These are phyloP conservation scores for Phytophthora ohioensis DNA, from an alignment of 352 stramenopile species.

Conservation along the genomic window DNA sequence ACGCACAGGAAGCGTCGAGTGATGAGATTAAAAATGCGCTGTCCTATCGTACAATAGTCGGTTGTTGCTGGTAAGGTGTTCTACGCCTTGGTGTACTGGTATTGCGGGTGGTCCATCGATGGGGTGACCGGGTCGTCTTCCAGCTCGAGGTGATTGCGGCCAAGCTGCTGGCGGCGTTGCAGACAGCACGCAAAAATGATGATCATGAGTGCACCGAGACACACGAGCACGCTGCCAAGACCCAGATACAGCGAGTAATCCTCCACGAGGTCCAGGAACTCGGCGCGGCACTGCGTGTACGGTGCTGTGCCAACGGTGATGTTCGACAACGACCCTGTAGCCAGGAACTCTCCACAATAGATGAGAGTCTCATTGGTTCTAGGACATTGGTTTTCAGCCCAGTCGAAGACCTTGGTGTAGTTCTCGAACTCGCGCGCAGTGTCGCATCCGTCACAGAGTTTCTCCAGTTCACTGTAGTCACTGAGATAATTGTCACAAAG, in stretches of 20 bases:
- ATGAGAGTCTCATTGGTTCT: constrained; percentile 54
- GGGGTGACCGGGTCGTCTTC: constrained; percentile 29
- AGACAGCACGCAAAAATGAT: constrained; percentile 57
- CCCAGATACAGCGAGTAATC: constrained; percentile 51
- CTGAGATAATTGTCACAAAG: constrained; percentile 61
- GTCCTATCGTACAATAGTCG: constrained; percentile 29
- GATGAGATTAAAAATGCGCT: background rate
- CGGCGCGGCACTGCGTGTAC: constrained; percentile 55
- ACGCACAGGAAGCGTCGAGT: background rate
- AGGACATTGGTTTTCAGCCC: constrained; percentile 82
- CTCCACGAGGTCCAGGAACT: constrained; percentile 59
- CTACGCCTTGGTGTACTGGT: constrained; percentile 45
- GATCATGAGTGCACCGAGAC: constrained; percentile 49
- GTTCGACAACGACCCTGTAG: constrained; percentile 35
- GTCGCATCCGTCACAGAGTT: constrained; percentile 61
- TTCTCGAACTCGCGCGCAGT: constrained; percentile 66
- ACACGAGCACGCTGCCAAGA: constrained; percentile 48
- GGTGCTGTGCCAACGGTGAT: constrained; percentile 48
- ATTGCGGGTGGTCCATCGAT: constrained; percentile 23
- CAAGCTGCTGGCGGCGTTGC: constrained; percentile 40
- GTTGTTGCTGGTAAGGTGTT: constrained; percentile 12
- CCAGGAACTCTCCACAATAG: constrained; percentile 75
- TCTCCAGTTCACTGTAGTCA: constrained; percentile 46
- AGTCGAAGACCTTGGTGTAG: constrained; percentile 79
- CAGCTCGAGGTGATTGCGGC: constrained; percentile 17